Conservation (phyloP, 805 yeast genomes). For the Zygoascus flipseniorum region DNA sequence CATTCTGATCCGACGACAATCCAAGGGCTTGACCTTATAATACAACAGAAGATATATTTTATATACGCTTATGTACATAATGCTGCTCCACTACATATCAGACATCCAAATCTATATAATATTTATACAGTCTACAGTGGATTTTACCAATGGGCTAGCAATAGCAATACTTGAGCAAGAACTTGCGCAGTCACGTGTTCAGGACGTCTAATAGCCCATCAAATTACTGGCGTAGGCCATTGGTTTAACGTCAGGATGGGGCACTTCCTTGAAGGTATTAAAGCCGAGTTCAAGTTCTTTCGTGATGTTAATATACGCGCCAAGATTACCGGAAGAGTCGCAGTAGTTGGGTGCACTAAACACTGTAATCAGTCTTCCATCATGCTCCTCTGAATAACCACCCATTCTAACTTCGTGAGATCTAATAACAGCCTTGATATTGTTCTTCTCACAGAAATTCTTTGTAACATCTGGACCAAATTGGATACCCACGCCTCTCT, state of each 20-base stretch:
- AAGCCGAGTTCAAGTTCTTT: slow-evolving; percentile 44
- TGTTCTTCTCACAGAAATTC: slow-evolving; percentile 62
- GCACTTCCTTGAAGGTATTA: slow-evolving; percentile 67
- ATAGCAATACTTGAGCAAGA: no score
- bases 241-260: slow-evolving; percentile 86
- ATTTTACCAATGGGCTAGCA: not conserved
- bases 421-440: slow-evolving; percentile 71
- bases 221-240: slow-evolving; percentile 69
- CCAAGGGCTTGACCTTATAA: no score
- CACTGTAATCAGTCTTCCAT: slow-evolving; percentile 82
- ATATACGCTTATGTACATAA: not conserved
- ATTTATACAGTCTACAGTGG: not conserved
- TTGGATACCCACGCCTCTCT: slow-evolving; percentile 92
- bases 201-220: slow-evolving; percentile 13
- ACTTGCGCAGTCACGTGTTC: no score
- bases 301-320: slow-evolving; percentile 75
- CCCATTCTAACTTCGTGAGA: slow-evolving; percentile 93
- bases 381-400: slow-evolving; percentile 84
- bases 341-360: slow-evolving; percentile 98
- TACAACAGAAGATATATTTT: no score
- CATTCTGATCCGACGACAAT: not conserved
- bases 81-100: not conserved
- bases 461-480: slow-evolving; percentile 95
- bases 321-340: slow-evolving; percentile 83
- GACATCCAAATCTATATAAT: not conserved